A percentile compares a stretch with the other conserved stretches of the same genome.
phyloP scores from a whole-genome alignment of 257 asterid species.

The Vinca minor region DNA sequence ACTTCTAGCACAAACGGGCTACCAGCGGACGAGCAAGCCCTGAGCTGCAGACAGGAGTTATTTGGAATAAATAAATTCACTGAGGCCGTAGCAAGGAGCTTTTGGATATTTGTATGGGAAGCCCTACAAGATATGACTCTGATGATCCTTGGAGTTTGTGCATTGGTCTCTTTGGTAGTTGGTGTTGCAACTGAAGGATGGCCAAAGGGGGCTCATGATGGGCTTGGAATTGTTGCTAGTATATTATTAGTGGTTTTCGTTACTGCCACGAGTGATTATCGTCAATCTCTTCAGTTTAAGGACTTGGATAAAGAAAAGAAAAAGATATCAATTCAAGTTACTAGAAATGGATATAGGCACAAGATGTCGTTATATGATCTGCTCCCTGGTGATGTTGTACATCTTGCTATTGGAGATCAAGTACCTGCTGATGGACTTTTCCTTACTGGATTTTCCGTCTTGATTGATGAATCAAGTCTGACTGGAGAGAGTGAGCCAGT shows the following conservation, averaged over 20 bases:
- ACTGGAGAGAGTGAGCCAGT: constrained; percentile 92
- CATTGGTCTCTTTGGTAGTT: constrained; percentile 61
- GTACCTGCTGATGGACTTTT: constrained; percentile 88
- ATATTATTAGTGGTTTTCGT: constrained; percentile 72
- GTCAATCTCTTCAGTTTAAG: constrained; percentile 73
- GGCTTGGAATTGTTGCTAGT: constrained; percentile 83
- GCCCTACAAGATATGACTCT: constrained; percentile 92
- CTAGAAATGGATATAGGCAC: constrained; percentile 68
- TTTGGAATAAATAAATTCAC: constrained; percentile 64
- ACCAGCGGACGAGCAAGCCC: constrained; percentile 31
- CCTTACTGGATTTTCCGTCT: constrained; percentile 65
- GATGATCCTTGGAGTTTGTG: constrained; percentile 83
- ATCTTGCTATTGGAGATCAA: constrained; percentile 79
- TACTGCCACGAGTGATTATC: constrained; percentile 78
- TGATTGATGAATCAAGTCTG: constrained; percentile 72
- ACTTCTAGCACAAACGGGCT: constrained; percentile 51
- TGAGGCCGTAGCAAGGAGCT: constrained; percentile 46
- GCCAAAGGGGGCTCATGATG: constrained; percentile 91
- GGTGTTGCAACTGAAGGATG: constrained; percentile 90
- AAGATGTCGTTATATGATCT: constrained; percentile 73
- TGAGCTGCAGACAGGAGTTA: constrained; percentile 41
- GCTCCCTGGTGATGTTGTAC: constrained; percentile 74
- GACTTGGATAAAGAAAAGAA: constrained; percentile 85
- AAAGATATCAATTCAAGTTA: constrained; percentile 72
- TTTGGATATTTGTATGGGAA: constrained; percentile 73